A percentile compares a stretch with the other conserved stretches of the same genome.
Conservation (phyloP, 306 rosid species). For the Psophocarpus tetragonolobus region DNA sequence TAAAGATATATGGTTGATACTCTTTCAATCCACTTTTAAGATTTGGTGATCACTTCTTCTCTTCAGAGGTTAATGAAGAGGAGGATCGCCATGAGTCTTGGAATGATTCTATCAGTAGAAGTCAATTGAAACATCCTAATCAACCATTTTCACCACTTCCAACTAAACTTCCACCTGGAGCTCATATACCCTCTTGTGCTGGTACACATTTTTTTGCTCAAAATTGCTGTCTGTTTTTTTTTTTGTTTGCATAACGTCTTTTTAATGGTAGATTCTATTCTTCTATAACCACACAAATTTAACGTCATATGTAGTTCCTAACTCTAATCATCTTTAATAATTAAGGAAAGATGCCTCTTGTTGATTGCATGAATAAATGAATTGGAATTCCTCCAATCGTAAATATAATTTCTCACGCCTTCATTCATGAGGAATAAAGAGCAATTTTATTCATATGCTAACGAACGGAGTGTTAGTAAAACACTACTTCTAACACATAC, state of each 20-base stretch:
- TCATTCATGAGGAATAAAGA: slow-evolving; percentile 11
- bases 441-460: not conserved
- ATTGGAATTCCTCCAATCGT: not conserved
- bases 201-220: slow-evolving; percentile 48
- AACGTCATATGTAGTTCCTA: not conserved
- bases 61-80: slow-evolving; percentile 50
- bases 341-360: not conserved
- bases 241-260: slow-evolving; percentile 13
- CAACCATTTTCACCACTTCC: slow-evolving; percentile 62
- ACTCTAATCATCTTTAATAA: not conserved
- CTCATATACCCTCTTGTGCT: slow-evolving; percentile 79
- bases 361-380: slow-evolving; percentile 3
- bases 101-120: slow-evolving; percentile 53
- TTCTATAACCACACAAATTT: not conserved
- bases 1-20: slow-evolving; percentile 12
- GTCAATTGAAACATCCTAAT: slow-evolving; percentile 44
- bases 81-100: slow-evolving; percentile 48
- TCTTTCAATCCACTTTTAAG: slow-evolving; percentile 23
- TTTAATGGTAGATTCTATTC: not conserved
- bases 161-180: slow-evolving; percentile 79
- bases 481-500: too few species aligned
- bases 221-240: not conserved
- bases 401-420: not conserved
- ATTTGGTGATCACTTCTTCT: slow-evolving; percentile 20
- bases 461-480: too few species aligned